A percentile compares a stretch with the other conserved stretches of the same genome.
Conservation (phyloP, 345 rosid genomes). For the Populus euphratica region DNA sequence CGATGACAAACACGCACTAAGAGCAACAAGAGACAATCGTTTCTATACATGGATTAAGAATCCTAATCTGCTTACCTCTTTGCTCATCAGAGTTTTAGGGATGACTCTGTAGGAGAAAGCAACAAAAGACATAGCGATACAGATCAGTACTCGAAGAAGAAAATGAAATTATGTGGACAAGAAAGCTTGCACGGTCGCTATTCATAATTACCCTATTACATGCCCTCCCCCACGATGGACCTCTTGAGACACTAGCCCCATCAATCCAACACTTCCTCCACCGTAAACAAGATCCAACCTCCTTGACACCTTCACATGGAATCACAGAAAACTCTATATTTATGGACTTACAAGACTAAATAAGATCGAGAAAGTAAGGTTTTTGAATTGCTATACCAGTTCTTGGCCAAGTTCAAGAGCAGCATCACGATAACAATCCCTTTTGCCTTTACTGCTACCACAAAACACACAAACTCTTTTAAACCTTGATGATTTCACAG, state of each 20-base stretch:
- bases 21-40: too few species aligned
- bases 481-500: slow-evolving; percentile 57
- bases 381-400: slow-evolving; percentile 39
- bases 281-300: slow-evolving; percentile 67
- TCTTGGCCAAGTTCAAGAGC: slow-evolving; percentile 79
- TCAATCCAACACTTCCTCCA: slow-evolving; percentile 69
- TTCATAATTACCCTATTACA: slow-evolving; percentile 51
- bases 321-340: background rate
- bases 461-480: slow-evolving; percentile 86
- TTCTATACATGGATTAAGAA: background rate
- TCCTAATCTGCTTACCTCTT: slow-evolving; percentile 45
- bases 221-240: slow-evolving; percentile 66
- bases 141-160: background rate
- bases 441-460: slow-evolving; percentile 83
- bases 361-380: background rate
- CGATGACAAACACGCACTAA: too few species aligned
- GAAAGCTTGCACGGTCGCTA: background rate
- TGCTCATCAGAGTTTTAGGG: slow-evolving; percentile 82
- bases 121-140: background rate
- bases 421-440: slow-evolving; percentile 63
- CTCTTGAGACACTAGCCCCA: slow-evolving; percentile 68
- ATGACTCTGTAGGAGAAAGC: slow-evolving; percentile 49
- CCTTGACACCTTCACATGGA: slow-evolving; percentile 41
- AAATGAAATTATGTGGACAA: background rate
- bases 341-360: too few species aligned